Evolutionary conservation across 345 rosid genomes (phyloP), one percentile per base, ranked within the genome.

Genomic region (Rhodamnia rubescens): DNA sequence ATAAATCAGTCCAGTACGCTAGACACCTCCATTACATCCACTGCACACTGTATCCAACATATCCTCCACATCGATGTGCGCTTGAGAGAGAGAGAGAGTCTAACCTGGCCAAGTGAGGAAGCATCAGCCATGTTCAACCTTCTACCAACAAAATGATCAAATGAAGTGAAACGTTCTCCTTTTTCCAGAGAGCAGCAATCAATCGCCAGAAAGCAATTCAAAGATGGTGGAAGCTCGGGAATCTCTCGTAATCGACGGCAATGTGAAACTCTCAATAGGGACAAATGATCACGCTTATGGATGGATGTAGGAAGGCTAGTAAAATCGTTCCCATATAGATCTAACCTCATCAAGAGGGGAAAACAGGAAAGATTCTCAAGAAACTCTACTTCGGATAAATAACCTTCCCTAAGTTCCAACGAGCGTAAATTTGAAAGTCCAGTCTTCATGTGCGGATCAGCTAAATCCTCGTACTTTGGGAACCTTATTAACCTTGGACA

Each of bases 211-310:
- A 59, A 59, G 0, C 0, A 26, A 13, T 13, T 3, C 9, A 59
- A 27, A 59, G 6, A 59, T 2, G 40, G 36, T 13, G 74, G 74
- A 59, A 59, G 36, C 4, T 2, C 8, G 36, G 74, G 36, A 59
- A 59, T 27, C 74, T 59, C 74, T 27, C 14, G 74, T 14, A 59
- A 59, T 27, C 7, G 36, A 59, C 7, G 4, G 74, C 74, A 59
- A 0, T 0, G 0, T 1, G 2, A 2, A 1, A 59, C 74, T 0
- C 0, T 0, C 20, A 59, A 14, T 0, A 0, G 1, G 20, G 36
- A 6, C 74, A 59, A 59, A n/a, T n/a, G 36, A 6, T 59, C 10
- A 1, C 74, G 74, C 8, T 59, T 27, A 6, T 7, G 1, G 0
- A 27, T 5, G 74, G 40, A 1, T 27, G 36, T 12, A 12, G 74